Percentiles rank a stretch among this genome's conserved stretches.
Evolutionary conservation across 2,329 filamentous ascomycete species (phyloP).

Genomic region (Aspergillus flavus): DNA sequence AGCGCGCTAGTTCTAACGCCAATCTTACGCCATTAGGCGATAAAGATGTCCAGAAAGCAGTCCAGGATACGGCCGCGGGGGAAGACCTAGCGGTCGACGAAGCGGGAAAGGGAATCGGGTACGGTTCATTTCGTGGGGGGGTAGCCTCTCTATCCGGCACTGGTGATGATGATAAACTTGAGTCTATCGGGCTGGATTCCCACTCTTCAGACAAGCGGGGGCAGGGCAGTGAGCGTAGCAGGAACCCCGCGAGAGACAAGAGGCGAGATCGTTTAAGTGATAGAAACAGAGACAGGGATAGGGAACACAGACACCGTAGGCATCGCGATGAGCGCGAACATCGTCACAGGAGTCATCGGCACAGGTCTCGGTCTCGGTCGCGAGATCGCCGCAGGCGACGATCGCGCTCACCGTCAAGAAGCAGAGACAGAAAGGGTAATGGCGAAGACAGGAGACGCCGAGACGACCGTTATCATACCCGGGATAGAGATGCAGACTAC

Average conservation of each 20-base stretch:
- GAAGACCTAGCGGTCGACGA: conserved; percentile 29
- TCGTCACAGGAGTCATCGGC: conserved; percentile 36
- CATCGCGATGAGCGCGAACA: conserved; percentile 35
- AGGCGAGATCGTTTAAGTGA: conserved; percentile 33
- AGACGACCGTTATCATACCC: conserved; percentile 29
- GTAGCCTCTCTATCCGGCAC: conserved; percentile 33
- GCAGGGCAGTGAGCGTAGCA: conserved; percentile 35
- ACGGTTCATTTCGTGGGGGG: conserved; percentile 34
- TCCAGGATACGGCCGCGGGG: conserved; percentile 45
- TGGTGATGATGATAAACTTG: conserved; percentile 30
- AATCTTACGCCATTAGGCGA: conserved; percentile 65
- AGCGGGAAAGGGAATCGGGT: conserved; percentile 36
- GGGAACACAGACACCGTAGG: conserved; percentile 52
- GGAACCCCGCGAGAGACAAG: conserved; percentile 35
- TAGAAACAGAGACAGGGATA: conserved; percentile 29
- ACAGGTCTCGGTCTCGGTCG: conserved; percentile 34
- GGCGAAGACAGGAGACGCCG: conserved; percentile 28
- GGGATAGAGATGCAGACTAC: conserved; percentile 29
- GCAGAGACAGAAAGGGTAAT: conserved; percentile 27
- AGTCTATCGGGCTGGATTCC: conserved; percentile 26
- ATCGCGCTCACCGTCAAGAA: conserved; percentile 32
- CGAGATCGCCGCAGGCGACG: conserved; percentile 29
- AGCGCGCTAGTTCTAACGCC: conserved; percentile 63
- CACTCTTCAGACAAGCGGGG: conserved; percentile 26
- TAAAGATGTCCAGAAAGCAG: conserved; percentile 58